Conservation (phyloP, 2,329 filamentous ascomycete species). For the Fragosphaeria purpurea region DNA sequence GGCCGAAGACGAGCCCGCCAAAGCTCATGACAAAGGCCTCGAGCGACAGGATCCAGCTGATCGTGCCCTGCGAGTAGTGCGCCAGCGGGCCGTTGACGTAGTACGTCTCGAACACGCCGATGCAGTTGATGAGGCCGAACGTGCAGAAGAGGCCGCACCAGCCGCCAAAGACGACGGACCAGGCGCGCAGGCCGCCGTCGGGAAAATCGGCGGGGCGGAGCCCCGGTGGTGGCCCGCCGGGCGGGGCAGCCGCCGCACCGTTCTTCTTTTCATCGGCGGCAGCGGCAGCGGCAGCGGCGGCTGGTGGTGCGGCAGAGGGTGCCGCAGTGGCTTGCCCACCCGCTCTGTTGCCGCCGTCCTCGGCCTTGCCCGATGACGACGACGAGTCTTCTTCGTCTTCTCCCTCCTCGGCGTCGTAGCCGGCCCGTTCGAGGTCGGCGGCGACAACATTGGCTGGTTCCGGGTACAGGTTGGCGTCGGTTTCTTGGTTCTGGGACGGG, state of each 20-base stretch:
- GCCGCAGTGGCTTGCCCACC: background rate
- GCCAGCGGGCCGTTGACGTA: constrained; percentile 38
- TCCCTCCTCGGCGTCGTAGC: constrained; percentile 6
- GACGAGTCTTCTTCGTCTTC: too few species aligned
- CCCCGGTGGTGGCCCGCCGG: constrained; percentile 9
- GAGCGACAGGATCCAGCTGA: constrained; percentile 48
- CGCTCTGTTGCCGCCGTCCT: background rate
- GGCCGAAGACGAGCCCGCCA: constrained; percentile 36
- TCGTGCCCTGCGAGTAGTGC: constrained; percentile 35
- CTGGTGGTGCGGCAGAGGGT: background rate
- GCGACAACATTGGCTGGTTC: constrained; percentile 21
- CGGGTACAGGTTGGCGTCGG: constrained; percentile 24
- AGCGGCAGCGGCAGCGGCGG: background rate
- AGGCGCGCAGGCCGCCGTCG: constrained; percentile 41
- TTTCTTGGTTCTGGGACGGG: constrained; percentile 22
- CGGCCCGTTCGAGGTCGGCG: constrained; percentile 25
- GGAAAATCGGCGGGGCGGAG: constrained; percentile 36
- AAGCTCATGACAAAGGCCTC: constrained; percentile 36
- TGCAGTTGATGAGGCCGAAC: constrained; percentile 30
- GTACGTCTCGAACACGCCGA: constrained; percentile 48
- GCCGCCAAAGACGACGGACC: constrained; percentile 34
- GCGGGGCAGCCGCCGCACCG: constrained; percentile 7
- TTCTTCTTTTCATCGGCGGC: background rate
- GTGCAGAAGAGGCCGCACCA: constrained; percentile 27
- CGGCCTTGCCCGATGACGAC: background rate